phyloP scores from a whole-genome alignment of 805 yeast genomes.

The Ogataea glucozyma region DNA sequence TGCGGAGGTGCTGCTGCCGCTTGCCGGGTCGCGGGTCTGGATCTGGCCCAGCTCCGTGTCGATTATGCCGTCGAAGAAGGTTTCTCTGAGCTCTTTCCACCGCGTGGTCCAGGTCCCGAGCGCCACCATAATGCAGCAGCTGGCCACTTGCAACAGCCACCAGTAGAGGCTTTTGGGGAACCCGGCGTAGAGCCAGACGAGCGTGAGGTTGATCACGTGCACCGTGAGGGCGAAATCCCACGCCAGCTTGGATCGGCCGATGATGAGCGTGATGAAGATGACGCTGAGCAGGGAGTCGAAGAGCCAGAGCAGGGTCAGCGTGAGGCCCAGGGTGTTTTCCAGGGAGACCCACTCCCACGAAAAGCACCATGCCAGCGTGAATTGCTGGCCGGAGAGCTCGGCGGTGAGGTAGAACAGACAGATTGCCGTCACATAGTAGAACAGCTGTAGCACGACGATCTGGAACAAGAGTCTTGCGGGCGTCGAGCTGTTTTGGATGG shows the following conservation, averaged over 20 bases:
- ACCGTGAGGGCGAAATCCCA: conserved; percentile 97
- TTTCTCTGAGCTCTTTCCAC: conserved; percentile 87
- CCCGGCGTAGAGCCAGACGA: conserved; percentile 64
- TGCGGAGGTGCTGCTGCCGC: conserved; percentile 12
- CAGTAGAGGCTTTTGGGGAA: conserved; percentile 75
- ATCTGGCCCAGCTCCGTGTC: conserved; percentile 57
- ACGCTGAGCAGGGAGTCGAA: conserved; percentile 82
- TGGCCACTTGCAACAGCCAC: conserved; percentile 78
- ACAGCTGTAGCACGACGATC: conserved; percentile 72
- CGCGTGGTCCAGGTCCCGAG: conserved; percentile 88
- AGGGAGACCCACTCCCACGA: conserved; percentile 75
- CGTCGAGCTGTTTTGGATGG: conserved; percentile 33
- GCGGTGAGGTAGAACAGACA: conserved; percentile 66
- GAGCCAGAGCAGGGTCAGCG: conserved; percentile 75
- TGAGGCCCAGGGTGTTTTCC: conserved; percentile 79
- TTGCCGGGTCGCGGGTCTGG: too few relatives aligned
- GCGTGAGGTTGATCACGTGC: conserved; percentile 73
- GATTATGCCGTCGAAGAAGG: conserved; percentile 82
- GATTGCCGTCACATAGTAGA: conserved; percentile 75
- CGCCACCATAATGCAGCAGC: conserved; percentile 67
- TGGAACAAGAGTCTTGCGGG: conserved; percentile 66
- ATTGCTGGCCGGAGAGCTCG: conserved; percentile 67
- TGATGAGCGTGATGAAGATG: conserved; percentile 78
- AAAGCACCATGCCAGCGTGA: conserved; percentile 69
- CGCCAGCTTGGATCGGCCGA: conserved; percentile 90